Conservation (phyloP, 805 yeast genomes). For the Candida ficus region DNA sequence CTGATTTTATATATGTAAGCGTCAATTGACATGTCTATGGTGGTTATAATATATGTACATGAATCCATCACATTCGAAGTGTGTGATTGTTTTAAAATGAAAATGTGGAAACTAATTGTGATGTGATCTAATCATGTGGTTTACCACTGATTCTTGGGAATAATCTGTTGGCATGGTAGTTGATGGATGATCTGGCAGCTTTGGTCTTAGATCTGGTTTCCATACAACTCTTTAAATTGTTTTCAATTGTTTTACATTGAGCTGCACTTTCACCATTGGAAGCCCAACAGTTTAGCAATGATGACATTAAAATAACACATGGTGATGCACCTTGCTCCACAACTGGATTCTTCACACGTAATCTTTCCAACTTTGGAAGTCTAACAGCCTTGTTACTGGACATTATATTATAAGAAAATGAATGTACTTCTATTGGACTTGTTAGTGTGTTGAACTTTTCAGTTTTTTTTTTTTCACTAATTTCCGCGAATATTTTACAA, state of each 20-base stretch:
- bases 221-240: constrained; percentile 74
- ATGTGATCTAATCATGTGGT: constrained; percentile 32
- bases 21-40: no score
- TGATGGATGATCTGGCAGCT: constrained; percentile 37
- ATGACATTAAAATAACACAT: constrained; percentile 78
- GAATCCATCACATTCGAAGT: background rate
- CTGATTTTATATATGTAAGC: background rate
- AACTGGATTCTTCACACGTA: constrained; percentile 63
- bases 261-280: constrained; percentile 82
- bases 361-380: constrained; percentile 69
- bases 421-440: no score
- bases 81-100: background rate
- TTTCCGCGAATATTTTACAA: background rate
- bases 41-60: constrained; percentile 3
- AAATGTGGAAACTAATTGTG: background rate
- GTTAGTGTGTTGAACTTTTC: background rate
- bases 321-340: constrained; percentile 56
- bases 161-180: constrained; percentile 49
- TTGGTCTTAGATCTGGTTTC: constrained; percentile 28
- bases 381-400: constrained; percentile 35
- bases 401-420: no score
- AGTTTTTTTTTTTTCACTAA: background rate
- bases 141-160: constrained; percentile 45
- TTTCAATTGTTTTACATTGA: constrained; percentile 59
- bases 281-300: constrained; percentile 92